phyloP scores from a whole-genome alignment of 2,329 filamentous ascomycete species.

The Alternaria burnsii region DNA sequence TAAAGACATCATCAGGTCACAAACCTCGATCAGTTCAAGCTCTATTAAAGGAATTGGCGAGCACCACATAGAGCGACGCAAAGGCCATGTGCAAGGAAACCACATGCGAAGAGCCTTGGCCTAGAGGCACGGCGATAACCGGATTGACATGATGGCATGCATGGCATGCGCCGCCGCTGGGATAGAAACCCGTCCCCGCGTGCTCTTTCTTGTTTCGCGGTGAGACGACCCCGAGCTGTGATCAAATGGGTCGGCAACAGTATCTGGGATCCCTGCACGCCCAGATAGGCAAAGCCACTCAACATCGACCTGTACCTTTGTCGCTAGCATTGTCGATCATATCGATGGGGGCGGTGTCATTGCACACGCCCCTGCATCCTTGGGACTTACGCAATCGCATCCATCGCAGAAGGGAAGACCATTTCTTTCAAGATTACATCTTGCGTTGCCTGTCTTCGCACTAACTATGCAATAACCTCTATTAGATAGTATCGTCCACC shows the following conservation, averaged over 20 bases:
- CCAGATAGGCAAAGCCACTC: conserved; percentile 10
- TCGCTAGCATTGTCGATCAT: conserved; percentile 21
- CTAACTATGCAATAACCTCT: neutral
- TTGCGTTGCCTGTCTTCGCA: neutral
- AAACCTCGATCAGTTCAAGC: neutral
- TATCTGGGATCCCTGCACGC: conserved; percentile 1
- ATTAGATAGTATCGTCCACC: neutral
- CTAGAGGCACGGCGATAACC: conserved; percentile 2
- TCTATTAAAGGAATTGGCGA: neutral
- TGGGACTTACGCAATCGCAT: conserved; percentile 5
- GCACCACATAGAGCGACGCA: neutral
- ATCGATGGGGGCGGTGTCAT: conserved; percentile 7
- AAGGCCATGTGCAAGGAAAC: neutral
- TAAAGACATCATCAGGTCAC: neutral
- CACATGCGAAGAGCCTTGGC: conserved; percentile 7
- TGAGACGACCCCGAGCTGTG: conserved; percentile 4
- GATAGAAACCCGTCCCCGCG: conserved; percentile 28
- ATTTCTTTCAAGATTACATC: neutral
- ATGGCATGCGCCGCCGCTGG: conserved; percentile 20
- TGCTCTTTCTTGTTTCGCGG: conserved; percentile 11
- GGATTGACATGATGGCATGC: conserved; percentile 3
- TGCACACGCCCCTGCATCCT: conserved; percentile 11
- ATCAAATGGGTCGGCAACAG: conserved; percentile 3
- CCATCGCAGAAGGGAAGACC: neutral
- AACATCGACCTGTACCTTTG: conserved; percentile 2